Evolutionary conservation across 805 yeast species (phyloP).

Genomic region (Sugiyamaella marilandica): DNA sequence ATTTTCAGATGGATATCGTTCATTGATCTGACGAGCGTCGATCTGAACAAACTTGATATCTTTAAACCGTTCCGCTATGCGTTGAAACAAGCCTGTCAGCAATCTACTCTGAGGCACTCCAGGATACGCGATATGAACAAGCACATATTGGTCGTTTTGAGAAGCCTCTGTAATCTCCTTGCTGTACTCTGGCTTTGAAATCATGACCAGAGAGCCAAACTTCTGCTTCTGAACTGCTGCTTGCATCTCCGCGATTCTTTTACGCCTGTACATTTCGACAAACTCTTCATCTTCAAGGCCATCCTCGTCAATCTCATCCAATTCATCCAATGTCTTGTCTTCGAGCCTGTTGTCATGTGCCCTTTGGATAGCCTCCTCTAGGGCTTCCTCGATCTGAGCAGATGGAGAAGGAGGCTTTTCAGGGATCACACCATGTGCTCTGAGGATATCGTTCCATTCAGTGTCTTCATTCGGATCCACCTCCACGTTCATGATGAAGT

Average conservation of each 20-base stretch:
- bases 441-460: conserved; percentile 95
- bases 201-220: conserved; percentile 73
- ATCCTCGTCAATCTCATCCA: conserved; percentile 84
- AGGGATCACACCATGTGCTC: conserved; percentile 89
- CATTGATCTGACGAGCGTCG: conserved; percentile 85
- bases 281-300: conserved; percentile 82
- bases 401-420: conserved; percentile 87
- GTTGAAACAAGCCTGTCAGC: conserved; percentile 51
- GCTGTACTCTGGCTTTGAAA: conserved; percentile 84
- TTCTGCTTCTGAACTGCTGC: conserved; percentile 49
- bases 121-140: conserved; percentile 71
- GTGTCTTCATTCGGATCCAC: conserved; percentile 96
- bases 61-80: conserved; percentile 60
- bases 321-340: conserved; percentile 67
- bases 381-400: conserved; percentile 77
- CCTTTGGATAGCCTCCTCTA: conserved; percentile 71
- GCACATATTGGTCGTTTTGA: conserved; percentile 49
- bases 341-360: conserved; percentile 85
- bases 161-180: conserved; percentile 82
- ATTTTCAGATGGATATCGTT: conserved; percentile 82
- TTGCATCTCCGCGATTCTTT: conserved; percentile 70
- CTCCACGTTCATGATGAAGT: conserved; percentile 46
- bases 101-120: conserved; percentile 65
- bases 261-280: conserved; percentile 66
- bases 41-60: conserved; percentile 91